phyloP scores from a whole-genome alignment of 371 early-diverging fungal species.

The Blakeslea trispora region DNA sequence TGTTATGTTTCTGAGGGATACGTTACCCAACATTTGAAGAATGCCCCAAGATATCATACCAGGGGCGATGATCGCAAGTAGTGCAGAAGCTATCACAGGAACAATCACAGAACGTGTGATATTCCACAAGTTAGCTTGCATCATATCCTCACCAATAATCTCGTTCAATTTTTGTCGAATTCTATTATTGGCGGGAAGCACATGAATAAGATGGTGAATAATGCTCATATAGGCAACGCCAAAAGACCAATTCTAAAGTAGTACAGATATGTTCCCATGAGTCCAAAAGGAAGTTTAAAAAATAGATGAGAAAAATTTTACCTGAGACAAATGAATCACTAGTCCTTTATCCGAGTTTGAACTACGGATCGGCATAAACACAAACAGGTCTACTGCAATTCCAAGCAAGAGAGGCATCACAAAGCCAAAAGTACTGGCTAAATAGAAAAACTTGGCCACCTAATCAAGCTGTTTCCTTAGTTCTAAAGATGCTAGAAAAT shows the following conservation, averaged over 20 bases:
- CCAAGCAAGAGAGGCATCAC: constrained; percentile 57
- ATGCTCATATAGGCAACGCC: constrained; percentile 61
- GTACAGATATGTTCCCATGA: neutral
- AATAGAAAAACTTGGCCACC: constrained; percentile 31
- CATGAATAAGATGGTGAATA: constrained; percentile 44
- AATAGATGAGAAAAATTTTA: constrained; percentile 21
- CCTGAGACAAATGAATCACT: constrained; percentile 55
- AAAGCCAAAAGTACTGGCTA: constrained; percentile 48
- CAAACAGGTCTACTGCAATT: constrained; percentile 56
- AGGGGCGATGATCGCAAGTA: constrained; percentile 23
- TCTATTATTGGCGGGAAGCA: constrained; percentile 48
- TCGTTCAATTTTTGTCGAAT: constrained; percentile 35
- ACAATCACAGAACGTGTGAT: constrained; percentile 38
- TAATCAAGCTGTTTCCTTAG: neutral
- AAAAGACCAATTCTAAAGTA: constrained; percentile 59
- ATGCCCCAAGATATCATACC: constrained; percentile 22
- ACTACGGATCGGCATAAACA: constrained; percentile 54
- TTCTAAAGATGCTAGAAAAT: no score
- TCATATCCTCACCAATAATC: constrained; percentile 32
- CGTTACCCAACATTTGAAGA: constrained; percentile 23
- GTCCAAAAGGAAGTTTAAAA: neutral
- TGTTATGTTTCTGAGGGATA: neutral
- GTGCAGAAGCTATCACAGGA: constrained; percentile 28
- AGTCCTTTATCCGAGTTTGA: constrained; percentile 33
- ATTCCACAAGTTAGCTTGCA: constrained; percentile 26